A percentile compares a stretch with the other conserved stretches of the same genome.
Conservation (phyloP, 2,329 filamentous ascomycete species). For the Talaromyces sp. region DNA sequence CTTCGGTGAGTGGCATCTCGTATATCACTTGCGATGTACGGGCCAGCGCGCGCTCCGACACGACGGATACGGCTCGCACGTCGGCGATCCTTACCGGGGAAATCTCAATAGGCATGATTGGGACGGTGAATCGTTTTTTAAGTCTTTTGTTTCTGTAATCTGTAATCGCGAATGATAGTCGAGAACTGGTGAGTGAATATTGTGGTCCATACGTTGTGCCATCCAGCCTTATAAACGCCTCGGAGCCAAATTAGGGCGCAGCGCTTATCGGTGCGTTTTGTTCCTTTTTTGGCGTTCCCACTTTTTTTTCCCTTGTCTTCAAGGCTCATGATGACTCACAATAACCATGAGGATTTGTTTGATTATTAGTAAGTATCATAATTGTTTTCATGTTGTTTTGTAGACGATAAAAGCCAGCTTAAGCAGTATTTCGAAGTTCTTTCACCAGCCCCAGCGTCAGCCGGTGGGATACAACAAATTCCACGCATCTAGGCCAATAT, state of each 20-base stretch:
- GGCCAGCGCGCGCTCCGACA: neutral
- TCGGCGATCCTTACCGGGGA: neutral
- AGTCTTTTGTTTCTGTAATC: neutral
- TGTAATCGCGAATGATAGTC: neutral
- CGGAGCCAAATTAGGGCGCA: neutral
- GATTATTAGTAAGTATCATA: neutral
- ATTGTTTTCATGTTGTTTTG: neutral
- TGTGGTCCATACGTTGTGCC: neutral
- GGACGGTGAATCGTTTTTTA: neutral
- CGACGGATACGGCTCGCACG: neutral
- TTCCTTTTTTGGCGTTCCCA: neutral
- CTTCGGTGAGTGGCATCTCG: slow-evolving; percentile 1
- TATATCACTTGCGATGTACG: neutral
- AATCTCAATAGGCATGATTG: slow-evolving; percentile 6
- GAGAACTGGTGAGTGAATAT: neutral
- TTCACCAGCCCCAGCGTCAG: neutral
- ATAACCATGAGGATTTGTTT: neutral
- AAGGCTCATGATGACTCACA: neutral
- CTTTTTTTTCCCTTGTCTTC: neutral
- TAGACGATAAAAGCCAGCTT: neutral
- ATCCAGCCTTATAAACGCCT: neutral
- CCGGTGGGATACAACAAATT: neutral
- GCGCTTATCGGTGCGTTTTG: neutral
- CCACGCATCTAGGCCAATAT: neutral
- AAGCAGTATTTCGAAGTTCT: neutral